Evolutionary conservation across 73 alveolate species (phyloP), one percentile per base, ranked within the genome.

Genomic region (Paramecium tetraurelia): DNA sequence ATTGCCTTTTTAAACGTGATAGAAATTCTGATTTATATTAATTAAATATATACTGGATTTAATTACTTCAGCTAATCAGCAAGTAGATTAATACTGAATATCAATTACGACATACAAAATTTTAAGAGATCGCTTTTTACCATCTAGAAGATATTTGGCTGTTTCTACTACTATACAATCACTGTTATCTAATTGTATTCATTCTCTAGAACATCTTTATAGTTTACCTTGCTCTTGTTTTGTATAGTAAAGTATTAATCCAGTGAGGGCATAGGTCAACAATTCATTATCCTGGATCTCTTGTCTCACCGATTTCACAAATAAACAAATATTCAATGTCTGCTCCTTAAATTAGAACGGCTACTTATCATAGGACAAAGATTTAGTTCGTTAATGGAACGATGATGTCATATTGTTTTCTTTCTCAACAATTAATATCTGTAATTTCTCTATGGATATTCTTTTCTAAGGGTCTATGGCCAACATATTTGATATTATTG

Each of bases 261-360:
- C 86, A 36, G 57, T 36, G 7, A 72, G 59, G 38, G 86, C 86
- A 72, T 72, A 72, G 1, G 33, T 12, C 14, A 72, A 38, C 18
- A 72, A 72, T 72, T 72, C 86, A 72, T 72, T 72, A 72, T 72
- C 86, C n/a, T 40, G 11, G 18, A 33, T 36, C n/a, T 72, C 59
- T 35, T 31, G 16, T 72, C 59, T 72, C 16, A 72, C 33, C n/a
- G 20, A 20, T 72, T 72, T 72, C 6, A 40, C 21, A 36, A 72
- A 36, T 35, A n/a, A 72, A 33, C 86, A 72, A 14, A 72, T 36
- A 36, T 36, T 72, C n/a, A 31, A 72, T 5, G 57, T 43, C 27
- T 72, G 12, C 11, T 72, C 86, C 31, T 38, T 22, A 21, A 72
- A 72, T 36, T 38, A 20, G n/a, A 36, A 72, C 4, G 59, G 20